These are phyloP conservation scores for Rutstroemia sp. DNA, from an alignment of 2,329 filamentous ascomycete genomes.

Conservation along the genomic window DNA sequence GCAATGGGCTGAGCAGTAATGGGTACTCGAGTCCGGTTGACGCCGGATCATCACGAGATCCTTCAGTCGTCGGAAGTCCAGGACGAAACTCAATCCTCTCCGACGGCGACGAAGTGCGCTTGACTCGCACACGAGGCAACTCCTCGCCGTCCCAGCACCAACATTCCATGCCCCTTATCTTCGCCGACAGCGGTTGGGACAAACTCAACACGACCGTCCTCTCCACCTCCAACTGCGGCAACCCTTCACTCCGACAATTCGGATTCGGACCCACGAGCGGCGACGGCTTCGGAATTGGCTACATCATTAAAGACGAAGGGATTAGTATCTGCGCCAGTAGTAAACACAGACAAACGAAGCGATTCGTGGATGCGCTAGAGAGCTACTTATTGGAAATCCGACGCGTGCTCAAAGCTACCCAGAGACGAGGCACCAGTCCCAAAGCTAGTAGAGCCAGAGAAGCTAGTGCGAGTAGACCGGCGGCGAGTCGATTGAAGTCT, in stretches of 20 bases:
- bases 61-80: constrained; percentile 45
- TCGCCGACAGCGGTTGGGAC: constrained; percentile 87
- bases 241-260: constrained; percentile 89
- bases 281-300: constrained; percentile 94
- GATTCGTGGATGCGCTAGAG: constrained; percentile 85
- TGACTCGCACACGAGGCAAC: constrained; percentile 40
- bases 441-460: constrained; percentile 52
- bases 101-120: constrained; percentile 5
- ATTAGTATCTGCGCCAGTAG: constrained; percentile 88
- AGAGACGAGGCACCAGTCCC: constrained; percentile 43
- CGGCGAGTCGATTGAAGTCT: constrained; percentile 51
- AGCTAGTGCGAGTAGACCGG: constrained; percentile 35
- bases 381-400: constrained; percentile 86
- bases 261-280: constrained; percentile 92
- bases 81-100: constrained; percentile 44
- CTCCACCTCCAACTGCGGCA: constrained; percentile 97
- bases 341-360: constrained; percentile 87
- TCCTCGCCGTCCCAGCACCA: constrained; percentile 42
- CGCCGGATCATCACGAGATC: constrained; percentile 40
- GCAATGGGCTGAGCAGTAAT: constrained; percentile 40
- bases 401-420: constrained; percentile 68
- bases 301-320: constrained; percentile 94
- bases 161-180: constrained; percentile 65
- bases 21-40: constrained; percentile 53
- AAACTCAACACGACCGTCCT: constrained; percentile 90